Evolutionary conservation across 148 eudicot genomes (phyloP).

Genomic region (Polygonum maritimum): DNA sequence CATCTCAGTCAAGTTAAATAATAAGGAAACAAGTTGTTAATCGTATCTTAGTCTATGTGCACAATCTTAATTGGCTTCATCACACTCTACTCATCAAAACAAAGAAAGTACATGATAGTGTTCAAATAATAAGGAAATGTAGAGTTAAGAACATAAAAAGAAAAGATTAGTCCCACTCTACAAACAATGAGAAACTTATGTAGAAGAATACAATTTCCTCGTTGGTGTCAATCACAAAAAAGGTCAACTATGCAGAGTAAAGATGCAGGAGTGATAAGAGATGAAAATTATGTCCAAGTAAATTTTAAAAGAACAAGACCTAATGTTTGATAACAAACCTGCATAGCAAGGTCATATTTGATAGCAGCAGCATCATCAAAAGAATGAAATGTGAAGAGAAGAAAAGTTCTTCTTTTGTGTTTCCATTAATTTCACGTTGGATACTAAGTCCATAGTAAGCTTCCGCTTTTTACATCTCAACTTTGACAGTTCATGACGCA

Average conservation of each 20-base stretch:
- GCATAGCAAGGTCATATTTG: not conserved
- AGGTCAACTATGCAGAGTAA: too few relatives aligned
- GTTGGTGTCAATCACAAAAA: not conserved
- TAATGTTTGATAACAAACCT: not conserved
- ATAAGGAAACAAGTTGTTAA: not conserved
- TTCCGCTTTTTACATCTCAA: slow-evolving; percentile 1
- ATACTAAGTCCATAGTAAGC: not conserved
- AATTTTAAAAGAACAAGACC: not conserved
- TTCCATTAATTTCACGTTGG: not conserved
- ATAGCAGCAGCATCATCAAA: not conserved
- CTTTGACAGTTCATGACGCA: slow-evolving; percentile 3
- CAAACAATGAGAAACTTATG: not conserved
- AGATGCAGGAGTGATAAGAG: not conserved
- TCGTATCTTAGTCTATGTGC: not conserved
- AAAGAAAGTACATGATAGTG: too few relatives aligned
- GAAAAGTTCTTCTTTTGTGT: not conserved
- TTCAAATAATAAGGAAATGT: too few relatives aligned
- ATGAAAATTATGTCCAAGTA: not conserved
- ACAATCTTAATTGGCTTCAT: too few relatives aligned
- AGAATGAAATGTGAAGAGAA: slow-evolving; percentile 1
- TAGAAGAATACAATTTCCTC: not conserved
- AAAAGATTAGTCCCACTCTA: not conserved
- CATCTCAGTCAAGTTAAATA: too few relatives aligned
- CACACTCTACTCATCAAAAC: too few relatives aligned
- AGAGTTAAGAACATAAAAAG: too few relatives aligned